Evolutionary conservation across 495 filamentous ascomycete genomes (phyloP), one percentile per base, ranked within the genome.

Genomic region (Penicillium robsamsonii): DNA sequence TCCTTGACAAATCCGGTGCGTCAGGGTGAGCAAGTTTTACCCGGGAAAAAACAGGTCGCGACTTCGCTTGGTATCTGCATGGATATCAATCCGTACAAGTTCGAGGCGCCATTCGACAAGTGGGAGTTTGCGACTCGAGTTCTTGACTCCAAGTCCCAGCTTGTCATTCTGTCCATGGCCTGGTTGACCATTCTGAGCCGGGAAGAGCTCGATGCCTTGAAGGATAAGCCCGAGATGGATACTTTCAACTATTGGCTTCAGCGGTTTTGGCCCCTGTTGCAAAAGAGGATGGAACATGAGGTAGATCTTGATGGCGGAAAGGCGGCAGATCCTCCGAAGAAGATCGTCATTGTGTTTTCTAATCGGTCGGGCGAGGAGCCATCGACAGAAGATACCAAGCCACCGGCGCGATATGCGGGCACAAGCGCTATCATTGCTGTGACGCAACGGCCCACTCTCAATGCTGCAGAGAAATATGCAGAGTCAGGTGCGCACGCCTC

Each of bases 231-330:
- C 9, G 91, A 96, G 57, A 70, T 89, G 66, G 84, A 90, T 50
- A 95, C 91, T 0, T 78, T 96, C 53, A 82, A 83, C 22, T 98
- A 96, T 72, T 98, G 94, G 94, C 73, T 95, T n/a, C 84, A 86
- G 59, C 78, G 93, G 42, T 76, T 97, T 40, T 81, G 85, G 64
- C 92, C 93, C 2, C 64, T 97, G 1, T 76, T 93, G 12, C 71
- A 78, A 41, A 64, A 65, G 49, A 67, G 73, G 40, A 76, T 79
- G 43, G 74, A 79, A 22, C 76, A 74, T 57, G 45, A 56, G 8
- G 43, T 43, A n/a, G 69, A 72, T 38, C 24, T 66, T 17, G 70
- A 71, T 47, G 61, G 52, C 7, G 50, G 53, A 42, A 40, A 46
- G 20, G 45, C 53, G 38, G 24, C 33, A n/a, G 60, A 24, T 33